Conservation (phyloP, 768 basidiomycete species). For the Suillus brevipes region DNA sequence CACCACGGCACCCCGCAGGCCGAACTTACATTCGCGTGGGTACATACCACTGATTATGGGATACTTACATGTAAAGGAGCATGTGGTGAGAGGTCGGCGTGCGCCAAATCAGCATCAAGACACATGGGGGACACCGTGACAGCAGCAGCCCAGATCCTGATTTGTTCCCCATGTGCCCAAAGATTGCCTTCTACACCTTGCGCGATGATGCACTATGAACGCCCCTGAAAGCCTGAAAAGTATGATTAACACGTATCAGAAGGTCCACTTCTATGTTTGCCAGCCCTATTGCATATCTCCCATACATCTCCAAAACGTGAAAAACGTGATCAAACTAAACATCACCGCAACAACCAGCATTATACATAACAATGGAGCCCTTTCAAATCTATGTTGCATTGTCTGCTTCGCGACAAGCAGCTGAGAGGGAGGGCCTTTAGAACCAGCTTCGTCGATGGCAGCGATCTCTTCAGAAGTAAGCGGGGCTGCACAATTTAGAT, state of each 20-base stretch:
- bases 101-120: too few relatives aligned
- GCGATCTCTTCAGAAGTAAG: slow-evolving; percentile 58
- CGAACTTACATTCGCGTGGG: too few relatives aligned
- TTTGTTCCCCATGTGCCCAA: too few relatives aligned
- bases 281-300: background rate
- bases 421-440: slow-evolving; percentile 41
- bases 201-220: too few relatives aligned
- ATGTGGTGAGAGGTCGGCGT: too few relatives aligned
- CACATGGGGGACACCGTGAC: too few relatives aligned
- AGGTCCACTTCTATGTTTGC: background rate
- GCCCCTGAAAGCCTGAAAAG: background rate
- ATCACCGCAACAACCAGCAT: background rate
- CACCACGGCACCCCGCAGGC: too few relatives aligned
- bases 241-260: background rate
- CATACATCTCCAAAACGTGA: background rate
- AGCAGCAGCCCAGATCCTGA: too few relatives aligned
- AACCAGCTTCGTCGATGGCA: slow-evolving; percentile 65
- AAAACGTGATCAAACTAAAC: background rate
- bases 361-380: background rate
- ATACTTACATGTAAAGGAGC: too few relatives aligned
- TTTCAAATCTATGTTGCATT: background rate
- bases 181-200: too few relatives aligned
- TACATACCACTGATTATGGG: too few relatives aligned
- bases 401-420: background rate
- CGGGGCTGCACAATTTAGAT: slow-evolving; percentile 36